Evolutionary conservation across 2,329 filamentous ascomycete species (phyloP), one percentile per base, ranked within the genome.

Genomic region (Trichoderma afroharzianum): DNA sequence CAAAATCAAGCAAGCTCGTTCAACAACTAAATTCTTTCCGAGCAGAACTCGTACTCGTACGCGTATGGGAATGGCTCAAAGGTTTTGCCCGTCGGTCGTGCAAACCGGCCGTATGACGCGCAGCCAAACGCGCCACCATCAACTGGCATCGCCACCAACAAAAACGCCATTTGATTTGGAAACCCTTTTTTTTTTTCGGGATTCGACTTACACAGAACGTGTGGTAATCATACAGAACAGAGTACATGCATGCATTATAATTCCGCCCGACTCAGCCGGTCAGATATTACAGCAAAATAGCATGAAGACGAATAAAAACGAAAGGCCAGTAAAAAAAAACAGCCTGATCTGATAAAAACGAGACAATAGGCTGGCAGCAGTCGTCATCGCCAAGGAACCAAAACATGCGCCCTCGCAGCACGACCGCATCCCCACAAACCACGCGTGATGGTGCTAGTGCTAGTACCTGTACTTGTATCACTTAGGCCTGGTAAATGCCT

Each of bases 11-110:
- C 18, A 43, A 24, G 24, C 6, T 53, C 21, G n/a, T 21, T 50
- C n/a, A 53, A 12, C 21, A 53, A 9, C n/a, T 2, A 50, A 21
- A 53, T 5, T 24, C 47, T 53, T 53, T 24, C 47, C 47, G 47
- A 53, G 1, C 11, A 3, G 11, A 50, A 50, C 47, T 53, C 47
- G 47, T 53, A 53, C 47, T 53, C 39, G 43, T 53, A 66, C 63
- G 63, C 63, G 21, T 36, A 36, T 36, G 47, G 59, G 30, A 66
- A 57, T 39, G 21, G 63, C 47, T 36, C 47, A n/a, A 55, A 28
- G 53, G 32, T 68, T 68, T 59, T 68, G 64, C 39, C 63, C 66
- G 66, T 61, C 66, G 66, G 66, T 21, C 33, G 36, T 32, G 26
- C 43, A 30, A 59, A 58, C n/a, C 24, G 14, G 9, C 33, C 26